Conservation (phyloP, 148 eudicot genomes). For the Mesembryanthemum crystallinum region DNA sequence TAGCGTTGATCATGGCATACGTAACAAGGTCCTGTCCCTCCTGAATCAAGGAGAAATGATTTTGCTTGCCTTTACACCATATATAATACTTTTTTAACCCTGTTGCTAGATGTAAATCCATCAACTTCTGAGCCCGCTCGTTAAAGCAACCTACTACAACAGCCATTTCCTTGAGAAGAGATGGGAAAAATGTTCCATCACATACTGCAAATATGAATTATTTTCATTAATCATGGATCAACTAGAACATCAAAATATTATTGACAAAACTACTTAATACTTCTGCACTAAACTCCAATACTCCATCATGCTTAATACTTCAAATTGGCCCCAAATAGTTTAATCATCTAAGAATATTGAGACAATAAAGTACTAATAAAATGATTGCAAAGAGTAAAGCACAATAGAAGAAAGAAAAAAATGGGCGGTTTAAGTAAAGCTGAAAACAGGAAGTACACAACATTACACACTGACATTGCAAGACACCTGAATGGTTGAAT, state of each 20-base stretch:
- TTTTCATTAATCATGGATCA: constrained; percentile 1
- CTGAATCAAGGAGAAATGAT: constrained; percentile 51
- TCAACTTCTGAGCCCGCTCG: constrained; percentile 69
- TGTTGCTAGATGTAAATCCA: constrained; percentile 68
- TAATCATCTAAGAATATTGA: background rate
- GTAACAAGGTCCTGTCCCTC: constrained; percentile 80
- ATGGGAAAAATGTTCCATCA: constrained; percentile 83
- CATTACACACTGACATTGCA: too few species aligned
- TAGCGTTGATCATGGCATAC: constrained; percentile 80
- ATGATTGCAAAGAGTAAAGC: background rate
- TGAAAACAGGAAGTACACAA: too few species aligned
- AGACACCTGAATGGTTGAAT: too few species aligned
- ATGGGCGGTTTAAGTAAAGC: background rate
- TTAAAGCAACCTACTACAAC: constrained; percentile 81
- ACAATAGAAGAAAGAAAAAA: too few species aligned
- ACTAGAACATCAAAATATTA: background rate
- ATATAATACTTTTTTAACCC: constrained; percentile 65
- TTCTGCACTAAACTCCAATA: background rate
- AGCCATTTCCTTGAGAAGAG: constrained; percentile 80
- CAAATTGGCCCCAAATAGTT: background rate
- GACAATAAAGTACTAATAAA: background rate
- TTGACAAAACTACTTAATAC: background rate
- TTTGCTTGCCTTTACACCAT: constrained; percentile 64
- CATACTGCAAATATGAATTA: constrained; percentile 49
- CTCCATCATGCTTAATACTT: too few species aligned